Evolutionary conservation across 805 yeast genomes (phyloP).

Genomic region (Tetrapisispora arboricola): DNA sequence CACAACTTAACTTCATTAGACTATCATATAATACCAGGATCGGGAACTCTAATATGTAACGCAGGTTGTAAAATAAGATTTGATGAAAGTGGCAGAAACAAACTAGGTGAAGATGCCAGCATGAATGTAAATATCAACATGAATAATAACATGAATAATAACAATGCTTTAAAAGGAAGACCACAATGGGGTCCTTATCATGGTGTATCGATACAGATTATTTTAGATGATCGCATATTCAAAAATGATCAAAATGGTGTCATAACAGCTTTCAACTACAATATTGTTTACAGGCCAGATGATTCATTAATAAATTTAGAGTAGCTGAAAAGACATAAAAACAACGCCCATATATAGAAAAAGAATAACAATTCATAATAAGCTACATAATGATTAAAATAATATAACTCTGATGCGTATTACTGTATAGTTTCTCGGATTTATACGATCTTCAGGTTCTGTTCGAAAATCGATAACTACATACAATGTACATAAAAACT

Average conservation of each 20-base stretch:
- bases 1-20: constrained; percentile 58
- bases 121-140: constrained; percentile 25
- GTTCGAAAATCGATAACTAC: no score
- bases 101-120: constrained; percentile 55
- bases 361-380: no score
- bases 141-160: constrained; percentile 6
- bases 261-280: constrained; percentile 54
- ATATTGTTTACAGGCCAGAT: constrained; percentile 53
- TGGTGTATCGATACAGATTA: constrained; percentile 52
- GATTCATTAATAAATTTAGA: constrained; percentile 31
- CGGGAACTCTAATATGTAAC: constrained; percentile 43
- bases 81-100: constrained; percentile 65
- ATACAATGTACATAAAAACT: no score
- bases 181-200: constrained; percentile 61
- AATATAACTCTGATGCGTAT: no score
- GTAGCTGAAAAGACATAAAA: neutral
- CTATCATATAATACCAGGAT: constrained; percentile 57
- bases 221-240: constrained; percentile 41
- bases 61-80: constrained; percentile 53
- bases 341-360: no score
- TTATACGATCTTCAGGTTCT: no score
- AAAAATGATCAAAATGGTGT: constrained; percentile 27
- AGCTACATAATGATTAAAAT: no score
- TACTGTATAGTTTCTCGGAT: no score
- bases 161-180: constrained; percentile 28